Conservation (phyloP, 148 eudicot genomes). For the Rhododendron griersonianum region DNA sequence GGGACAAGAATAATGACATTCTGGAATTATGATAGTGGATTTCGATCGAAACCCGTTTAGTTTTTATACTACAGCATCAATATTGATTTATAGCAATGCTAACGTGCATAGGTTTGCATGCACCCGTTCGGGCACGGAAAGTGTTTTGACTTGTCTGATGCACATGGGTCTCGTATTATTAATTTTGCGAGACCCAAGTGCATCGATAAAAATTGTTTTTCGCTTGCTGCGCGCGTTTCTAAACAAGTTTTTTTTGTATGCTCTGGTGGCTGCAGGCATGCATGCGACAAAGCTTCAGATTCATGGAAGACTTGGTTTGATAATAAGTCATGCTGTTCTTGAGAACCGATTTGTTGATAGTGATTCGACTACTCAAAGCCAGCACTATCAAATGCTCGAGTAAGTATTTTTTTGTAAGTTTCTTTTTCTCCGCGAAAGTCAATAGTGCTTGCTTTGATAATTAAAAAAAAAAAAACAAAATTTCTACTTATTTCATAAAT, state of each 20-base stretch:
- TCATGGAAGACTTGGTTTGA: constrained; percentile 58
- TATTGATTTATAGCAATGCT: too few relatives aligned
- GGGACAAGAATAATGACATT: too few relatives aligned
- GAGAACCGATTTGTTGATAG: constrained; percentile 10
- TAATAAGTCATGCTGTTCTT: constrained; percentile 50
- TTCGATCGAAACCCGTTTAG: too few relatives aligned
- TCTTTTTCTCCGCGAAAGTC: background rate
- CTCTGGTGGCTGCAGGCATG: constrained; percentile 18
- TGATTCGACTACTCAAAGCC: background rate
- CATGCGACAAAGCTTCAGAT: constrained; percentile 45
- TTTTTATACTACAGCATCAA: too few relatives aligned
- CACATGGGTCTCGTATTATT: background rate
- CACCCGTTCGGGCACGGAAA: too few relatives aligned
- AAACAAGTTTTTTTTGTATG: background rate
- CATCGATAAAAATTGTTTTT: too few relatives aligned
- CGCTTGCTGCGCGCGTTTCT: background rate
- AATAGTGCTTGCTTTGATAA: too few relatives aligned
- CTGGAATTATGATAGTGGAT: too few relatives aligned
- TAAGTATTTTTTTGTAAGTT: background rate
- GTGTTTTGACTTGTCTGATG: too few relatives aligned
- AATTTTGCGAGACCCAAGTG: background rate
- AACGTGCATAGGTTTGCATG: too few relatives aligned
- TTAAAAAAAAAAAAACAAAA: too few relatives aligned
- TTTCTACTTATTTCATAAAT: too few relatives aligned
- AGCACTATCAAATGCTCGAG: background rate